Base-by-base conservation (phyloP, 2,329 filamentous ascomycete genomes). In the Zymoseptoria ardabiliae region DNA sequence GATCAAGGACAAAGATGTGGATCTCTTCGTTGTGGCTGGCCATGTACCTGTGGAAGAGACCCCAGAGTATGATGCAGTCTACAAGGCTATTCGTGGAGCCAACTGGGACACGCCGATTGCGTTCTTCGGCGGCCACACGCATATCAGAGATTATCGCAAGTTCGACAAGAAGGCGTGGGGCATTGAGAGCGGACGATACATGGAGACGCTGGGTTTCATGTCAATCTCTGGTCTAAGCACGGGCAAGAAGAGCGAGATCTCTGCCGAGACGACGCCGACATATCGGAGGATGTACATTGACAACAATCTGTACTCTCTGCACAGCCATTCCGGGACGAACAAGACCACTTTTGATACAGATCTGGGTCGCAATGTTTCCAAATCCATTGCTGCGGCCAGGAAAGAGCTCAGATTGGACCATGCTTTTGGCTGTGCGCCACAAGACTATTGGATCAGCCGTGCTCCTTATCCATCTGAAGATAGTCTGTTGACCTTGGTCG, bases 131-230 rank as follows among this genome's bases (percentile, higher is more conserved):
- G 93, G 93, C 0, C 93, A 97, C 70, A 85, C 85, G 1, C 93
- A 97, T 71, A 90, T 97, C 53, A 86, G 93, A 8, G 91, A 97
- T 71, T 90, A 90, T 66, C 84, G 84, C 49, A 84, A 82, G 61
- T 97, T 90, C 68, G 93, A 97, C 73, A 82, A 82, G 48, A 86
- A 85, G 57, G 85, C 92, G 0, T 86, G 89, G 63, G 92, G 87
- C 0, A 78, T 97, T 4, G 91, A 91, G 49, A 94, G 90, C 66
- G 93, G 93, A 3, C 84, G 93, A 0, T 97, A 97, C 73, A 88
- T 97, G 79, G 93, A 97, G 77, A 97, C 93, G 0, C 87, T 97
- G 54, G 93, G 93, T 1, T 97, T 94, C 82, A 85, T 94, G 83
- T 96, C 91, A 0, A 85, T 97, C 52, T 82, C 87, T 58, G 90